Evolutionary conservation across 2,329 filamentous ascomycete species (phyloP).

Genomic region (Apiospora hydei): DNA sequence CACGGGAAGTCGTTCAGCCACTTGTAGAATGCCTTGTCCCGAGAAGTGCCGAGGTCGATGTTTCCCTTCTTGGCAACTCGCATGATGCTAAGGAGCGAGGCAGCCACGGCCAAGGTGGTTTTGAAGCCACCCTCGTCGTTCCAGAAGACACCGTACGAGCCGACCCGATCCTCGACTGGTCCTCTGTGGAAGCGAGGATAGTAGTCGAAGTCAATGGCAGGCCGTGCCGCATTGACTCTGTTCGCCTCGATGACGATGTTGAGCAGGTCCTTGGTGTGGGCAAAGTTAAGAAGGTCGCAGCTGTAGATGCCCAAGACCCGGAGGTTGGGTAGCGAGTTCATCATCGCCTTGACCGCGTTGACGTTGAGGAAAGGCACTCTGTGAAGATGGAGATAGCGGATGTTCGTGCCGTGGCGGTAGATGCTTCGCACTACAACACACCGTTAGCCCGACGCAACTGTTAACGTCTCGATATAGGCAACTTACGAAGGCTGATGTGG

Average conservation of each 20-base stretch:
- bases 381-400: slow-evolving; percentile 38
- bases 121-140: slow-evolving; percentile 32
- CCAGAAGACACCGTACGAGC: slow-evolving; percentile 35
- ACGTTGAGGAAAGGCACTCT: slow-evolving; percentile 36
- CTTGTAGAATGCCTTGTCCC: slow-evolving; percentile 36
- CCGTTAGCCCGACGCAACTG: neutral
- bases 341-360: slow-evolving; percentile 30
- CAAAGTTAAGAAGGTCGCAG: slow-evolving; percentile 42
- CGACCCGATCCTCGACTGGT: slow-evolving; percentile 28
- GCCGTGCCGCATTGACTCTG: neutral
- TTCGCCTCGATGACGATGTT: slow-evolving; percentile 32
- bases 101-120: slow-evolving; percentile 29
- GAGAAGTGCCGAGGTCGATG: slow-evolving; percentile 35
- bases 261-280: slow-evolving; percentile 32
- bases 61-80: slow-evolving; percentile 27
- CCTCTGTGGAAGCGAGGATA: slow-evolving; percentile 26
- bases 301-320: slow-evolving; percentile 36
- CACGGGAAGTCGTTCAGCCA: slow-evolving; percentile 39
- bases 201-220: slow-evolving; percentile 34
- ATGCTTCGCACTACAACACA: neutral
- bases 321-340: slow-evolving; percentile 33
- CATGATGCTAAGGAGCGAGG: slow-evolving; percentile 30
- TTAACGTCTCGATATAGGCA: neutral
- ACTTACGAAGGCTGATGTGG: slow-evolving; percentile 24
- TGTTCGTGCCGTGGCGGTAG: slow-evolving; percentile 24